Evolutionary conservation across 345 rosid species (phyloP).

Genomic region (Iberis pinnata): DNA sequence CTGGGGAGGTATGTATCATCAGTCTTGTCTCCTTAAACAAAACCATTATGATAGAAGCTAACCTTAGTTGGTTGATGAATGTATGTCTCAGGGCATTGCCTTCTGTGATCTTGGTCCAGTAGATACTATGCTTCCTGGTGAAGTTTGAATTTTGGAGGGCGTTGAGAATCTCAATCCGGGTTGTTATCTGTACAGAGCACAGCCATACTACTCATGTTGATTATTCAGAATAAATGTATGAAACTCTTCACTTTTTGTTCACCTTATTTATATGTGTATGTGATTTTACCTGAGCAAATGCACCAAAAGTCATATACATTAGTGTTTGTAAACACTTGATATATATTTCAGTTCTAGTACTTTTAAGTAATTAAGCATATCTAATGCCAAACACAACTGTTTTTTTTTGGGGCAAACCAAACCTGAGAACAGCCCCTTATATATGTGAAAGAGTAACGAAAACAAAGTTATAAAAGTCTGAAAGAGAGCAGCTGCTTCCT

Average conservation of each 20-base stretch:
- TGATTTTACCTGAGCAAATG: conserved; percentile 20
- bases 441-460: too few species aligned
- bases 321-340: conserved; percentile 24
- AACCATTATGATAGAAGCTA: conserved; percentile 8
- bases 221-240: conserved; percentile 21
- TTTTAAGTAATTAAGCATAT: neutral
- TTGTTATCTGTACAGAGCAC: conserved; percentile 28
- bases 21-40: conserved; percentile 1
- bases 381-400: neutral
- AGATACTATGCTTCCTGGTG: conserved; percentile 99
- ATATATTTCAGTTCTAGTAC: conserved; percentile 11
- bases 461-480: too few species aligned
- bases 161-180: conserved; percentile 21
- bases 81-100: conserved; percentile 64
- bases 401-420: too few species aligned
- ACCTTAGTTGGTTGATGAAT: conserved; percentile 7
- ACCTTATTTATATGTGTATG: conserved; percentile 16
- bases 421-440: too few species aligned
- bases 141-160: conserved; percentile 47
- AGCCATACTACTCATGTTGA: conserved; percentile 21
- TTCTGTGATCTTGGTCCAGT: conserved; percentile 80
- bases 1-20: conserved; percentile 58
- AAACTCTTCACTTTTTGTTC: conserved; percentile 9
- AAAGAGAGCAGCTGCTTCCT: too few species aligned
- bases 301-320: conserved; percentile 20